Evolutionary conservation across 768 basidiomycete genomes (phyloP).

Genomic region (Suillus occidentalis): DNA sequence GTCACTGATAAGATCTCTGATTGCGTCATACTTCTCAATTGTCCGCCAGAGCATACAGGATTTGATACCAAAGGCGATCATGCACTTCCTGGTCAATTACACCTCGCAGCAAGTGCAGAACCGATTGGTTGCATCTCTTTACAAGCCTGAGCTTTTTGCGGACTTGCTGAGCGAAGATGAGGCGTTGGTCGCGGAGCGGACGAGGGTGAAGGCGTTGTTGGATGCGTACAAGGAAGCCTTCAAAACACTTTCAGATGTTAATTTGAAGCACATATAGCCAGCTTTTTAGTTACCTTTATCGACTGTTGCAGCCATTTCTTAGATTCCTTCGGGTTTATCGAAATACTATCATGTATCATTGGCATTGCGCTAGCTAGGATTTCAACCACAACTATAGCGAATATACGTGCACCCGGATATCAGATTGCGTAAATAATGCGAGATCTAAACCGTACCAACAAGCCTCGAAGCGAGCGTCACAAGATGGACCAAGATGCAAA

Average conservation of each 20-base stretch:
- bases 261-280: slow-evolving; percentile 58
- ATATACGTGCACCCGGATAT: slow-evolving; percentile 2
- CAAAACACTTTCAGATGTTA: slow-evolving; percentile 82
- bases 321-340: background rate
- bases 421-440: slow-evolving; percentile 17
- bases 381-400: slow-evolving; percentile 1
- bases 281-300: background rate
- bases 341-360: background rate
- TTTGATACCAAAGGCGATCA: slow-evolving; percentile 95
- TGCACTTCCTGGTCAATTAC: slow-evolving; percentile 96
- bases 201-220: slow-evolving; percentile 89
- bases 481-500: slow-evolving; percentile 17
- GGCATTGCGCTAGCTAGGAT: background rate
- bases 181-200: slow-evolving; percentile 87
- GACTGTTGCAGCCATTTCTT: background rate
- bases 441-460: slow-evolving; percentile 23
- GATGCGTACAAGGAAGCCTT: slow-evolving; percentile 97
- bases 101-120: slow-evolving; percentile 98
- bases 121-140: slow-evolving; percentile 88
- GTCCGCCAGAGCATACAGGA: slow-evolving; percentile 97
- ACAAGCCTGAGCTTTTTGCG: slow-evolving; percentile 91
- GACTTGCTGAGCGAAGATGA: slow-evolving; percentile 96
- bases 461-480: slow-evolving; percentile 19
- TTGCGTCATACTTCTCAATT: slow-evolving; percentile 94
- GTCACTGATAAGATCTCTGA: slow-evolving; percentile 88